These are phyloP conservation scores for Wallacemonas sp. DNA, from an alignment of 208 protist species.

Conservation along the genomic window DNA sequence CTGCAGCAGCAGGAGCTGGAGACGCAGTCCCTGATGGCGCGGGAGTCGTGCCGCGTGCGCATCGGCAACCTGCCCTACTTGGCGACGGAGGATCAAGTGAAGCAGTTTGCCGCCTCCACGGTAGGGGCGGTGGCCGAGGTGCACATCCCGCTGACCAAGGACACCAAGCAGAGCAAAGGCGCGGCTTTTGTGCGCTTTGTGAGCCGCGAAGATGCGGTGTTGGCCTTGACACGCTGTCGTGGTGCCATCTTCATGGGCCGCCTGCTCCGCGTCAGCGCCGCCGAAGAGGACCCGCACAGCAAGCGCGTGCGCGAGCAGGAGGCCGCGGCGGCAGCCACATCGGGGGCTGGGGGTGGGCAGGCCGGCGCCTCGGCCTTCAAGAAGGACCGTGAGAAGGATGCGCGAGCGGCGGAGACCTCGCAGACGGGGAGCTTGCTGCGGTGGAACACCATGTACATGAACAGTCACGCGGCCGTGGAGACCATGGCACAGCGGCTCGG, in stretches of 20 bases:
- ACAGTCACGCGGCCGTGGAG: slow-evolving; percentile 74
- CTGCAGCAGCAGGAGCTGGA: not conserved
- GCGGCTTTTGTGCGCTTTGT: slow-evolving; percentile 93
- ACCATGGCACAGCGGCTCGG: slow-evolving; percentile 70
- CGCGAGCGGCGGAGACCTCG: slow-evolving; percentile 22
- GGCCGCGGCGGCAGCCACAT: slow-evolving; percentile 31
- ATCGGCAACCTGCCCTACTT: slow-evolving; percentile 96
- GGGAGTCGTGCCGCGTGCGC: slow-evolving; percentile 90
- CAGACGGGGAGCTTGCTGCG: slow-evolving; percentile 16
- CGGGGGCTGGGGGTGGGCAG: slow-evolving; percentile 15
- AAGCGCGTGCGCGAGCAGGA: slow-evolving; percentile 46
- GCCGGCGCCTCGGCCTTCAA: slow-evolving; percentile 71
- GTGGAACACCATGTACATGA: slow-evolving; percentile 89
- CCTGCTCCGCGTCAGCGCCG: slow-evolving; percentile 64
- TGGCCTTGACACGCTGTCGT: slow-evolving; percentile 71
- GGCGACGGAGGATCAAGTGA: slow-evolving; percentile 95
- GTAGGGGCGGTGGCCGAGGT: slow-evolving; percentile 91
- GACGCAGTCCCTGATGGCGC: slow-evolving; percentile 50
- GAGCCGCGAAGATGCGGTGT: slow-evolving; percentile 82
- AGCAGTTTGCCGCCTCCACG: slow-evolving; percentile 70
- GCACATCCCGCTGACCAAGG: slow-evolving; percentile 94
- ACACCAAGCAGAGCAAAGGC: slow-evolving; percentile 93
- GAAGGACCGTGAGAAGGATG: slow-evolving; percentile 44
- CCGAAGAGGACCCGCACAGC: slow-evolving; percentile 78
- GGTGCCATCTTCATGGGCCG: slow-evolving; percentile 92